Evolutionary conservation across 1,139 yeast species (phyloP).

Genomic region (Hansenula sp.): DNA sequence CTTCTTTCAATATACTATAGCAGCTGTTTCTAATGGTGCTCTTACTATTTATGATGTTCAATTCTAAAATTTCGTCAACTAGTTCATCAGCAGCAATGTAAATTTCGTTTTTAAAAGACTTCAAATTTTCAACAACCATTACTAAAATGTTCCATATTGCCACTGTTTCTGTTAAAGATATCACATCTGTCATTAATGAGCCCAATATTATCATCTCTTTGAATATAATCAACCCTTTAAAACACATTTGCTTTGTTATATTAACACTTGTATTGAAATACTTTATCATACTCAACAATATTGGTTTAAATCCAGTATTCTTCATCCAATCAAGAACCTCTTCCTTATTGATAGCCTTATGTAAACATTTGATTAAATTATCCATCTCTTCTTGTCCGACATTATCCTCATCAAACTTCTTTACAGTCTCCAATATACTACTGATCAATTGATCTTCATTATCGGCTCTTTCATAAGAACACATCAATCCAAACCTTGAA

Average conservation of each 20-base stretch:
- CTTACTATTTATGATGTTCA: slow-evolving; percentile 5
- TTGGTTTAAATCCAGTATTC: slow-evolving; percentile 11
- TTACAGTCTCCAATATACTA: slow-evolving; percentile 3
- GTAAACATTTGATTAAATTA: slow-evolving; percentile 13
- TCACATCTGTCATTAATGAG: slow-evolving; percentile 8
- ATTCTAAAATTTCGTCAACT: slow-evolving; percentile 15
- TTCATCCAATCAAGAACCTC: slow-evolving; percentile 16
- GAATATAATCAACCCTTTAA: slow-evolving; percentile 20
- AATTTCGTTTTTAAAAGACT: slow-evolving; percentile 17
- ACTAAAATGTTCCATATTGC: slow-evolving; percentile 17
- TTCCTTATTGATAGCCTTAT: slow-evolving; percentile 9
- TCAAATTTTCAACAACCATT: slow-evolving; percentile 20
- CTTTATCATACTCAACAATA: slow-evolving; percentile 9
- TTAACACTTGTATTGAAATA: slow-evolving; percentile 18
- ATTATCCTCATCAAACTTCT: slow-evolving; percentile 12
- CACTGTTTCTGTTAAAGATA: slow-evolving; percentile 7
- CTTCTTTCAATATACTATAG: slow-evolving; percentile 8
- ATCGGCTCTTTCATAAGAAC: slow-evolving; percentile 3
- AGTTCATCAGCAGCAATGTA: slow-evolving; percentile 21
- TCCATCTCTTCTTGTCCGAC: slow-evolving; percentile 11
- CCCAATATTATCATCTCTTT: slow-evolving; percentile 19
- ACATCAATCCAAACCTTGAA: neutral
- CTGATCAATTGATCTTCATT: slow-evolving; percentile 5
- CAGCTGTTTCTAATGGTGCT: slow-evolving; percentile 14
- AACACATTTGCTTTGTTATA: slow-evolving; percentile 18